phyloP scores from a whole-genome alignment of 768 basidiomycete genomes.

The Phlebiopsis gigantea region DNA sequence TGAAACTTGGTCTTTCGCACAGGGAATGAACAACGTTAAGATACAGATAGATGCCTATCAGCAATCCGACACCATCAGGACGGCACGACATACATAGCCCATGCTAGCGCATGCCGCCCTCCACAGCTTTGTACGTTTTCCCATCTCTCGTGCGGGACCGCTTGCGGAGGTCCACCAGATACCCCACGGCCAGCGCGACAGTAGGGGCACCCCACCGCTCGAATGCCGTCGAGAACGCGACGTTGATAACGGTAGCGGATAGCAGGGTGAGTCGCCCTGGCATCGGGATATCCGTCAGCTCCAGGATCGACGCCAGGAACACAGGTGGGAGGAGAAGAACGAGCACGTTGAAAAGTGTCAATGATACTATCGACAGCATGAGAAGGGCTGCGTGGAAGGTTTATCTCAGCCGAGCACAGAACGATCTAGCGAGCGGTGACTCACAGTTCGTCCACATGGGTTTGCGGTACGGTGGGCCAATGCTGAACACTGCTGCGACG shows the following conservation, averaged over 20 bases:
- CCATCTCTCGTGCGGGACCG: constrained; percentile 49
- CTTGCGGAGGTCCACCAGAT: constrained; percentile 37
- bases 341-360: constrained; percentile 70
- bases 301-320: constrained; percentile 54
- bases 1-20: too few relatives aligned
- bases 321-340: constrained; percentile 71
- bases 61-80: background rate
- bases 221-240: constrained; percentile 62
- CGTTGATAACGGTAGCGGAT: constrained; percentile 61
- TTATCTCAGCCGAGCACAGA: background rate
- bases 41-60: background rate
- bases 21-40: background rate
- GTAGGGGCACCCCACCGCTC: constrained; percentile 70
- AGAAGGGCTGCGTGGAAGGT: constrained; percentile 55
- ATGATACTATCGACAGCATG: constrained; percentile 65
- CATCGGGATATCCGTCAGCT: constrained; percentile 70
- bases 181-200: constrained; percentile 52
- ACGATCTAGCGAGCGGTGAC: background rate
- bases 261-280: constrained; percentile 68
- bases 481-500: constrained; percentile 95
- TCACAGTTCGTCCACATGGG: constrained; percentile 92
- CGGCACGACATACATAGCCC: background rate
- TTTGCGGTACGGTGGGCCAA: constrained; percentile 94
- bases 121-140: constrained; percentile 83
- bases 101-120: constrained; percentile 53